Evolutionary conservation across 2,329 filamentous ascomycete species (phyloP), one percentile per base, ranked within the genome.

Genomic region (Colletotrichum truncatum): DNA sequence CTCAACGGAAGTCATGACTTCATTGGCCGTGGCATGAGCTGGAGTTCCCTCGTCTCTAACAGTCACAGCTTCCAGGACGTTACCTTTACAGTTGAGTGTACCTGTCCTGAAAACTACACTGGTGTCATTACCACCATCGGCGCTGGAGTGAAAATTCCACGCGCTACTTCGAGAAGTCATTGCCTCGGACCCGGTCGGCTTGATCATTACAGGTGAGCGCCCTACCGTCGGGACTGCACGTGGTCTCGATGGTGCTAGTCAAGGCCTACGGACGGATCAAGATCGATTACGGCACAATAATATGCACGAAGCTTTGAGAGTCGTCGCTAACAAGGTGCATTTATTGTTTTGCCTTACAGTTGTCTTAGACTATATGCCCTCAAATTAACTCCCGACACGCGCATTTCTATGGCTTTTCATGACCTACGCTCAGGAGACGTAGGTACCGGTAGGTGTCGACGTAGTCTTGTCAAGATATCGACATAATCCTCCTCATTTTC

Each of bases 401-500:
- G n/a, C 8, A 5, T 16, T 23, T 6, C 30, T 14, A 6, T n/a
- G n/a, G 10, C 12, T 7, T 4, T 10, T 28, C 4, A 18, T 4
- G 30, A 10, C 12, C 18, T 52, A 8, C 26, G 26, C 26, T 45
- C 52, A 6, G 52, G 18, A n/a, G 36, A 25, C 26, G 67, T 68
- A 11, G 80, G 77, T 56, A 83, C 74, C 0, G 83, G 83, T 55
- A 85, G 71, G 38, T 66, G 74, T 16, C 84, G 78, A 70, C 80
- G 78, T 67, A 86, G 67, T 32, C 83, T 75, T 56, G 73, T 75
- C 43, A 77, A 77, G 66, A 97, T 91, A 75, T 93, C 89, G 48
- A 91, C 80, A 73, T 91, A 96, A 69, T 92, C 85, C 56, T 80
- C 80, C 78, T 97, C 93, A 61, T 88, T 90, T 73, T 93, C 92